Conservation (phyloP, 1,284 basidiomycete genomes). For the Sanghuangporus weigelae region DNA sequence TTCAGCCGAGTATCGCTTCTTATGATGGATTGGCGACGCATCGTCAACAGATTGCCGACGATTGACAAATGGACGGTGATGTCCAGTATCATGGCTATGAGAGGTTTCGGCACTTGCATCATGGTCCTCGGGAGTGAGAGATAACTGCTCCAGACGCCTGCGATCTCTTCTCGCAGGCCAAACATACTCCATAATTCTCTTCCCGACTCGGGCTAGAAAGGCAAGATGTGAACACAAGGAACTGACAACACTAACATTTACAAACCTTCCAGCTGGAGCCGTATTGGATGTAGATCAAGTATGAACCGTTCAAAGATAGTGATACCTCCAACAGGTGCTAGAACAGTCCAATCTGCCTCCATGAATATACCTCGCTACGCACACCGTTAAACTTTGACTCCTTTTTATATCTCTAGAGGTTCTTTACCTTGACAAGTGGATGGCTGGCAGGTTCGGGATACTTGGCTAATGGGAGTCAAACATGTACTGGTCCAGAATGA, state of each 20-base stretch:
- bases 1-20: slow-evolving; percentile 22
- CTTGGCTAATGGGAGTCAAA: slow-evolving; percentile 23
- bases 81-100: neutral
- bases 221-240: neutral
- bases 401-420: slow-evolving; percentile 10
- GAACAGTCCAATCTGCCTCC: slow-evolving; percentile 71
- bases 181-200: slow-evolving; percentile 85
- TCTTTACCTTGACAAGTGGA: slow-evolving; percentile 58
- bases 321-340: slow-evolving; percentile 93
- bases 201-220: slow-evolving; percentile 59
- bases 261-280: slow-evolving; percentile 69
- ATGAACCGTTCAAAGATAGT: slow-evolving; percentile 85
- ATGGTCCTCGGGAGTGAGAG: neutral
- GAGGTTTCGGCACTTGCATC: neutral
- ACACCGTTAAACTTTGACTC: slow-evolving; percentile 9
- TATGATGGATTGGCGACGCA: slow-evolving; percentile 23
- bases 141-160: slow-evolving; percentile 24
- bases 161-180: slow-evolving; percentile 63
- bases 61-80: neutral
- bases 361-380: slow-evolving; percentile 59
- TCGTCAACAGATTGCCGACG: slow-evolving; percentile 19
- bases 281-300: slow-evolving; percentile 81
- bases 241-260: neutral
- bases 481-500: neutral
- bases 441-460: slow-evolving; percentile 61